Conservation (phyloP, 2,329 filamentous ascomycete genomes). For the Knoxdaviesia capensis region DNA sequence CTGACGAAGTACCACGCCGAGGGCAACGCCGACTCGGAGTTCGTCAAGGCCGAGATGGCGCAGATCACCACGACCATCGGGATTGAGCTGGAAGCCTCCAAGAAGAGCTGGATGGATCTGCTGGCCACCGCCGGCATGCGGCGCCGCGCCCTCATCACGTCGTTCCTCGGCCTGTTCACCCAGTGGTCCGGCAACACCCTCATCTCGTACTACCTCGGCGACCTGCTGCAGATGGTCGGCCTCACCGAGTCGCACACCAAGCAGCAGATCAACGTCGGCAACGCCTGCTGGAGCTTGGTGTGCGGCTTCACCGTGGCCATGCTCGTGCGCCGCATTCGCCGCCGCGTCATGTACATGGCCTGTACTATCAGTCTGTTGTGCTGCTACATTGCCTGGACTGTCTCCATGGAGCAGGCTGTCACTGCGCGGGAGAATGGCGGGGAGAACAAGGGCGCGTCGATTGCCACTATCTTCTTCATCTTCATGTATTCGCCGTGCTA, state of each 20-base stretch:
- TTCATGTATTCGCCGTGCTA: slow-evolving; percentile 39
- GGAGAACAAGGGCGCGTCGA: slow-evolving; percentile 12
- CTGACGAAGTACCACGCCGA: slow-evolving; percentile 27
- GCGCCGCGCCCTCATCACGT: slow-evolving; percentile 25
- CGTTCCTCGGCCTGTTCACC: slow-evolving; percentile 29
- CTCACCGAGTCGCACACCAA: slow-evolving; percentile 20
- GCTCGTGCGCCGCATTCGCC: slow-evolving; percentile 22
- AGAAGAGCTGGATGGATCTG: slow-evolving; percentile 31
- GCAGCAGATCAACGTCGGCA: slow-evolving; percentile 23
- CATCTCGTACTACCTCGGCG: slow-evolving; percentile 26
- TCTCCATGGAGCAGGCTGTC: slow-evolving; percentile 19
- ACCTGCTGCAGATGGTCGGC: slow-evolving; percentile 23
- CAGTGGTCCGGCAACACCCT: slow-evolving; percentile 32
- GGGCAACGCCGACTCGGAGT: slow-evolving; percentile 24
- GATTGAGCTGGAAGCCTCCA: slow-evolving; percentile 30
- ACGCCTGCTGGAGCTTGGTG: slow-evolving; percentile 22
- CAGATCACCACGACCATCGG: slow-evolving; percentile 38
- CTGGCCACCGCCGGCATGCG: slow-evolving; percentile 27
- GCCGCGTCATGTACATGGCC: slow-evolving; percentile 29
- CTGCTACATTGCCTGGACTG: slow-evolving; percentile 33
- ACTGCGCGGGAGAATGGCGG: slow-evolving; percentile 10
- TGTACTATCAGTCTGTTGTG: slow-evolving; percentile 14
- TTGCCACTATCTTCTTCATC: slow-evolving; percentile 33
- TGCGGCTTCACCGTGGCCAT: slow-evolving; percentile 20
- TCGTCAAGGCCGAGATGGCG: slow-evolving; percentile 37